Evolutionary conservation across 1,139 yeast genomes (phyloP), one percentile per base, ranked within the genome.

Genomic region (Geotrichum siamense): DNA sequence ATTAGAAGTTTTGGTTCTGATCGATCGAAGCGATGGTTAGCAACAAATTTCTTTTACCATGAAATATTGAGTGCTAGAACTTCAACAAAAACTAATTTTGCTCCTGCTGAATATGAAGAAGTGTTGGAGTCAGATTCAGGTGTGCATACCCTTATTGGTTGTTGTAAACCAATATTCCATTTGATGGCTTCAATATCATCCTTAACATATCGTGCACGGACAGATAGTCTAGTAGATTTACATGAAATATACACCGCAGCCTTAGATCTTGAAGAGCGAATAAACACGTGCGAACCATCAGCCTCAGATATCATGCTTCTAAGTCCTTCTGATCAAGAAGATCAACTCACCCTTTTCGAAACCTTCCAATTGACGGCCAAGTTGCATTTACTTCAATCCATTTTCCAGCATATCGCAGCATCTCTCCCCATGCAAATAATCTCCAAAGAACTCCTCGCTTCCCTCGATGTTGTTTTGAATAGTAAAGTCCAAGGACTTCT

Each of bases 31-130:
- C 77, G 79, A 50, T 83, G 91, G 82, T 67, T 83, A 45, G 76
- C 81, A 22, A 76, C 85, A n/a, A 82, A 80, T 60, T 84, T 81
- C 63, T 86, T 87, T 1, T 84, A 83, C 58, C 93, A 83, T 59
- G 94, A 83, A 57, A 72, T 84, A 32, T 67, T 82, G 51, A 78
- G 89, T 1, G 72, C 79, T 42, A 74, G 82, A n/a, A 69, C 61
- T 3, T 50, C 54, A 15, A 48, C 55, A 8, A 45, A 61, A 10
- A 55, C 64, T 1, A 57, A 62, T 22, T 60, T 63, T 48, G 48
- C 59, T 4, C 47, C 62, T 2, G 44, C 50, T 2, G 64, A 63
- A 25, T 82, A 83, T 60, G 77, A 78, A 42, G 62, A 65, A 30
- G 71, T 82, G 58, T 63, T 56, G 49, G 50, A 42, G 9, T 50